Evolutionary conservation across 2,329 filamentous ascomycete species (phyloP), one percentile per base, ranked within the genome.

Genomic region (Diaporthe vexans): DNA sequence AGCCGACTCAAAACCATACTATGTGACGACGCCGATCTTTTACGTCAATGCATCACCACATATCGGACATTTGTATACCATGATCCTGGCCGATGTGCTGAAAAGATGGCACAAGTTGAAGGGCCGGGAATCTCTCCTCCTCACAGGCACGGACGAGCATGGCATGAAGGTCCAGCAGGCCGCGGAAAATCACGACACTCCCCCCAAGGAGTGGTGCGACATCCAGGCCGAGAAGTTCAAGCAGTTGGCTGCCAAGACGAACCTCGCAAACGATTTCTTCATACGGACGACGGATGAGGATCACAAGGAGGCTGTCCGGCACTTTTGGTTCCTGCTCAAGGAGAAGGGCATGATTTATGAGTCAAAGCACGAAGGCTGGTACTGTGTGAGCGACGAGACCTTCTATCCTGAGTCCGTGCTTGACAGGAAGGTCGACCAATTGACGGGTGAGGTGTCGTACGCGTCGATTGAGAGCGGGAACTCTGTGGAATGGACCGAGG

Each of bases 1-100:
- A 13, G 4, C 24, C 33, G 21, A 59, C 26, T 54, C 76, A 75
- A 98, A 98, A 86, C 95, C 96, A 11, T 98, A 93, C 86, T 99
- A 98, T 87, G 88, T 98, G 80, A 98, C 97, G 7, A 97, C 95
- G 11, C 97, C 97, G 3, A 99, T 99, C 74, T 99, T 98, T 87
- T 99, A 99, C 84, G 97, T 99, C 86, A 99, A 99, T 89, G 94
- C 95, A 72, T 95, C 94, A 59, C 97, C 97, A 68, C 97, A 99
- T 86, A 91, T 98, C 76, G 97, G 97, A 58, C 97, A 99, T 84
- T 88, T 99, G 75, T 98, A 98, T 83, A 94, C 94, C 56, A 95
- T 98, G 91, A 88, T 98, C 79, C 89, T 99, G 58, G 89, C 94
- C 77, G 97, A 99, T 83, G 92, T 98, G 71, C 86, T 98, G 78